Evolutionary conservation across 495 filamentous ascomycete genomes (phyloP).

Genomic region (Corynascus novoguineensis): DNA sequence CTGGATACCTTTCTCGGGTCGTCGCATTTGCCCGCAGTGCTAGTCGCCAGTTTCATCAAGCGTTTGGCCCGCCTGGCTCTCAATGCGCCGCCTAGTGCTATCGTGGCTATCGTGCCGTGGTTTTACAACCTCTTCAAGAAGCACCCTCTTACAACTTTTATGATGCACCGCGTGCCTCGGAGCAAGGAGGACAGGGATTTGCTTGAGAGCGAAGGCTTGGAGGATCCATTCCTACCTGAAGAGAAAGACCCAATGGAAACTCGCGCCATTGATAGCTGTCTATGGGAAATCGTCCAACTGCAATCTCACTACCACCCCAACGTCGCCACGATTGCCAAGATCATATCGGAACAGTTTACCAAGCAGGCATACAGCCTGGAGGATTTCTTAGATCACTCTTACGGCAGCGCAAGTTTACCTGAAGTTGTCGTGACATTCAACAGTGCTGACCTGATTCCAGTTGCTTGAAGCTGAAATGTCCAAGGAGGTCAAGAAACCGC

Average conservation of each 20-base stretch:
- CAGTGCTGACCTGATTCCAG: conserved; percentile 37
- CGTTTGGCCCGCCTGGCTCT: conserved; percentile 74
- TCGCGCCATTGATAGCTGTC: conserved; percentile 77
- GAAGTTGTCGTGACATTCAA: background rate
- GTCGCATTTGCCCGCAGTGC: conserved; percentile 80
- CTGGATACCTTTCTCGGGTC: conserved; percentile 90
- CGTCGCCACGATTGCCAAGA: conserved; percentile 87
- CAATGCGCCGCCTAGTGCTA: conserved; percentile 76
- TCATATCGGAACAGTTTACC: conserved; percentile 95
- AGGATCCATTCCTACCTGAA: conserved; percentile 70
- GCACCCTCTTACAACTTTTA: conserved; percentile 87
- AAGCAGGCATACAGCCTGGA: conserved; percentile 89
- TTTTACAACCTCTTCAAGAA: conserved; percentile 90
- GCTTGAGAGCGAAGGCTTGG: conserved; percentile 61
- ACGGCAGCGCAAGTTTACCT: conserved; percentile 62
- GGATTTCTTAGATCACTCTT: conserved; percentile 94
- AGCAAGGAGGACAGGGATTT: conserved; percentile 50
- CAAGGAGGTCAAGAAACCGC: conserved; percentile 75
- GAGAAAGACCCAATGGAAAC: conserved; percentile 83
- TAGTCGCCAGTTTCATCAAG: conserved; percentile 96
- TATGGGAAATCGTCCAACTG: conserved; percentile 90
- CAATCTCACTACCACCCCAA: conserved; percentile 96
- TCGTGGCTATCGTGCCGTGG: conserved; percentile 85
- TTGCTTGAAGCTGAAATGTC: conserved; percentile 77
- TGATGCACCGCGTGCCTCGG: conserved; percentile 76